These are phyloP conservation scores for Massariosphaeria phaeospora DNA, from an alignment of 495 filamentous ascomycete species.

Conservation along the genomic window DNA sequence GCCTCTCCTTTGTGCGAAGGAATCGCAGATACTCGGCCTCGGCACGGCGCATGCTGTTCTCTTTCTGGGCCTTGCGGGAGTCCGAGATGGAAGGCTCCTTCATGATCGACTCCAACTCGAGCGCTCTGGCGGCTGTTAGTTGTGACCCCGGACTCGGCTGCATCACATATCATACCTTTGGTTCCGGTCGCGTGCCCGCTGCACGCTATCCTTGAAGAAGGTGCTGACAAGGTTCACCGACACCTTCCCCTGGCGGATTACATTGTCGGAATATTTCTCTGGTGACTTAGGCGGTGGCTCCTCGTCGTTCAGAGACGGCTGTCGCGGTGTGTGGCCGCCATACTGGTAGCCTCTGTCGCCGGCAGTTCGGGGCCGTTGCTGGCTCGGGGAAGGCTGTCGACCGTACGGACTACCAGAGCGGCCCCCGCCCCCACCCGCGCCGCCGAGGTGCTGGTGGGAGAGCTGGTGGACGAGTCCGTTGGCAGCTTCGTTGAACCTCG, in stretches of 20 bases:
- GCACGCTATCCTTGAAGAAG: conserved; percentile 95
- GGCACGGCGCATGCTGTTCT: conserved; percentile 68
- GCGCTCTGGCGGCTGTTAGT: conserved; percentile 56
- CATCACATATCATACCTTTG: conserved; percentile 57
- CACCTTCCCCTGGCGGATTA: conserved; percentile 43
- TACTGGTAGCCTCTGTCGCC: conserved; percentile 59
- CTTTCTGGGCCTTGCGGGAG: conserved; percentile 70
- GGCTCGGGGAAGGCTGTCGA: conserved; percentile 62
- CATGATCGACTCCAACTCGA: conserved; percentile 80
- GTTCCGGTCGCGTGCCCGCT: conserved; percentile 85
- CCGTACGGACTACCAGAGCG: conserved; percentile 61
- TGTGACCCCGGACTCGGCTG: background rate
- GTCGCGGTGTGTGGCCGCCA: conserved; percentile 55
- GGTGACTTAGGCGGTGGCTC: conserved; percentile 39
- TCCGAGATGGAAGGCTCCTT: conserved; percentile 66
- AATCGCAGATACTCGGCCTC: conserved; percentile 92
- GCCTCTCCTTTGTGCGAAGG: conserved; percentile 83
- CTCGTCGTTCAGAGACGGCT: conserved; percentile 38
- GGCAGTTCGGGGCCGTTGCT: conserved; percentile 71
- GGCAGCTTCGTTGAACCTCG: conserved; percentile 54
- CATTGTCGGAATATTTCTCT: conserved; percentile 40
- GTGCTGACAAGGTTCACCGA: conserved; percentile 60
- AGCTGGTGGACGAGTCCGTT: conserved; percentile 92
- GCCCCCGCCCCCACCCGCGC: conserved; percentile 42
- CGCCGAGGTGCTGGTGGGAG: conserved; percentile 83